A percentile compares a stretch with the other conserved stretches of the same genome.
Conservation (phyloP, 768 basidiomycete genomes). For the Tubosaeta sp. region DNA sequence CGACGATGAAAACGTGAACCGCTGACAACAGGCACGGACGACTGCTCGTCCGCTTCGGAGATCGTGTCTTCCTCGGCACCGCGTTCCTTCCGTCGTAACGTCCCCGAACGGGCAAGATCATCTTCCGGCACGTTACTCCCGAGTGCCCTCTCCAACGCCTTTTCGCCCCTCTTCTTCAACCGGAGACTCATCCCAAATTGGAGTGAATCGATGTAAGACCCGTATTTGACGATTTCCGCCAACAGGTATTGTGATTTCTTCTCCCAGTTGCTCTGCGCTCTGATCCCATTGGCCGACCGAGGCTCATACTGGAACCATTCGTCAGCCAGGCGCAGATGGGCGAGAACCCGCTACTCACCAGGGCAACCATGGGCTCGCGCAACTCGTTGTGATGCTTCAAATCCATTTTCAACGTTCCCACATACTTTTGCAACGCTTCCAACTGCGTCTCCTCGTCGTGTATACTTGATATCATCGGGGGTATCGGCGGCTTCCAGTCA, state of each 20-base stretch:
- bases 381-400: constrained; percentile 79
- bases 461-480: constrained; percentile 75
- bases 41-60: constrained; percentile 42
- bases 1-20: constrained; percentile 37
- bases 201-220: constrained; percentile 90
- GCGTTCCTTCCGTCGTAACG: constrained; percentile 38
- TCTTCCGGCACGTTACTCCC: constrained; percentile 32
- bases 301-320: constrained; percentile 63
- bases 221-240: constrained; percentile 93
- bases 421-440: constrained; percentile 84
- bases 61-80: constrained; percentile 44
- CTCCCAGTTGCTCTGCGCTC: constrained; percentile 88
- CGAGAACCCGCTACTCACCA: constrained; percentile 43
- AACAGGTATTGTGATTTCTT: constrained; percentile 85
- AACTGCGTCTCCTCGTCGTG: constrained; percentile 93
- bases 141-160: constrained; percentile 62
- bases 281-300: constrained; percentile 66
- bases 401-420: constrained; percentile 68
- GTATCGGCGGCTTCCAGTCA: constrained; percentile 92
- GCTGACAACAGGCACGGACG: constrained; percentile 21
- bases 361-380: constrained; percentile 71
- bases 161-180: constrained; percentile 88
- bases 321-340: constrained; percentile 1
- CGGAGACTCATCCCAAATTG: constrained; percentile 78
- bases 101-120: constrained; percentile 23